These are phyloP conservation scores for Leptographium procerum DNA, from an alignment of 2,329 filamentous ascomycete genomes.

Conservation along the genomic window DNA sequence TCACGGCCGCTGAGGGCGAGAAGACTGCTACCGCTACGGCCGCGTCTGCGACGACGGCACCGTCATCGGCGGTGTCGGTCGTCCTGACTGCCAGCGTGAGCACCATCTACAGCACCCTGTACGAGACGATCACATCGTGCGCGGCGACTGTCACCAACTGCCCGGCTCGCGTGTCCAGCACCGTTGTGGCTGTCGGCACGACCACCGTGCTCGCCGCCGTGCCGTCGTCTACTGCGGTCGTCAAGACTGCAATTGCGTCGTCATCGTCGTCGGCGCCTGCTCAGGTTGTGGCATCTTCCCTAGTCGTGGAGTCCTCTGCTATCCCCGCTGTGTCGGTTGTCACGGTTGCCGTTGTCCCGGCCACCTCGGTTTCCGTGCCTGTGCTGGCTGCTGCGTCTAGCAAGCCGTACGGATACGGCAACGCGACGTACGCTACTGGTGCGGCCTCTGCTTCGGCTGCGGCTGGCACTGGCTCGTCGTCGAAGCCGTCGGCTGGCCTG, in stretches of 20 bases:
- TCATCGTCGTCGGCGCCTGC: background rate
- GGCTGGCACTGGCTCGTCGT: background rate
- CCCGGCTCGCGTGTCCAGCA: conserved; percentile 11
- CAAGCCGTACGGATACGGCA: background rate
- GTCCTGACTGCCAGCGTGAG: conserved; percentile 9
- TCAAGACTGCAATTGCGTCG: background rate
- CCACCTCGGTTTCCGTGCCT: background rate
- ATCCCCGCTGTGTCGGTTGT: background rate
- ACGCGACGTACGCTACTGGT: background rate
- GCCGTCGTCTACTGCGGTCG: conserved; percentile 10
- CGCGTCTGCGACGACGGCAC: background rate
- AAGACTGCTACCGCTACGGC: background rate
- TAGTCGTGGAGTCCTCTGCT: background rate
- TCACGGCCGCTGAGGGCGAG: conserved; percentile 1
- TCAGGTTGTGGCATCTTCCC: background rate
- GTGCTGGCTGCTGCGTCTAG: background rate
- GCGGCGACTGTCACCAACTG: conserved; percentile 13
- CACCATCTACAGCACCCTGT: conserved; percentile 27
- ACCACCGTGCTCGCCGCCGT: background rate
- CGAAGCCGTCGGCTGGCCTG: background rate
- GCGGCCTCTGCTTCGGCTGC: background rate
- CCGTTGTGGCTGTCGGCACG: conserved; percentile 4
- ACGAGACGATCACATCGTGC: conserved; percentile 23
- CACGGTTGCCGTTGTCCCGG: background rate
- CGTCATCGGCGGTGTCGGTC: conserved; percentile 7